phyloP scores from a whole-genome alignment of 2,329 filamentous ascomycete species.

The Colletotrichum paranaense region DNA sequence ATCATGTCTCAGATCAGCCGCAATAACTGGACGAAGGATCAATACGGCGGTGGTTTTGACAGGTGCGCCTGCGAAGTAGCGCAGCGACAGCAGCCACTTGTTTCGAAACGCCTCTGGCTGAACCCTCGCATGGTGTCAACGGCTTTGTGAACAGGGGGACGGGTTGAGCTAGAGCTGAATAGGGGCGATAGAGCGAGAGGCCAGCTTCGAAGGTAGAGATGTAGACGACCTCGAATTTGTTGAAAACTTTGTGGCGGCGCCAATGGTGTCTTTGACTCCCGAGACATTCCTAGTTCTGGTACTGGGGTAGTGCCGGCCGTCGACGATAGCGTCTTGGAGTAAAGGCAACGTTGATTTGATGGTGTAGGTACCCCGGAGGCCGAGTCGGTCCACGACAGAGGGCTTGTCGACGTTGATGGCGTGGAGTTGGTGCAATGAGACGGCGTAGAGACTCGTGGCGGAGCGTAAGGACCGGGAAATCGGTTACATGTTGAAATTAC shows the following conservation, averaged over 20 bases:
- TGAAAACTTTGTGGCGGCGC: constrained; percentile 9
- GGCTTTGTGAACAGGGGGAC: not conserved
- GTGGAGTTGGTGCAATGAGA: constrained; percentile 7
- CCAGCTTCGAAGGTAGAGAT: not conserved
- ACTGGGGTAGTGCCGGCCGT: not conserved
- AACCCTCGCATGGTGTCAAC: constrained; percentile 11
- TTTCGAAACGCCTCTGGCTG: not conserved
- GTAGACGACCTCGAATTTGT: not conserved
- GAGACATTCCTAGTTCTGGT: constrained; percentile 18
- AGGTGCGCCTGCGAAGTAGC: not conserved
- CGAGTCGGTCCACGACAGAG: not conserved
- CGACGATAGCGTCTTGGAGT: not conserved
- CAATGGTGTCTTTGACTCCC: constrained; percentile 10
- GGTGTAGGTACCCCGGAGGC: not conserved
- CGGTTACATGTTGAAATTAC: not conserved
- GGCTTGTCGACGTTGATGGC: not conserved
- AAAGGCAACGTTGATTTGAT: not conserved
- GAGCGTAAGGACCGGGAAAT: not conserved
- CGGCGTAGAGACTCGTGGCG: constrained; percentile 23
- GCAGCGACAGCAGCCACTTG: not conserved
- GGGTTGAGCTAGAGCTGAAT: constrained; percentile 21
- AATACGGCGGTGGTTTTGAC: not conserved
- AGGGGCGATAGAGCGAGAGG: constrained; percentile 10
- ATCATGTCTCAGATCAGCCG: constrained; percentile 18
- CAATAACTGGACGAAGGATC: not conserved